Evolutionary conservation across 805 yeast species (phyloP), one percentile per base, ranked within the genome.

Genomic region (Candida nemodendra): DNA sequence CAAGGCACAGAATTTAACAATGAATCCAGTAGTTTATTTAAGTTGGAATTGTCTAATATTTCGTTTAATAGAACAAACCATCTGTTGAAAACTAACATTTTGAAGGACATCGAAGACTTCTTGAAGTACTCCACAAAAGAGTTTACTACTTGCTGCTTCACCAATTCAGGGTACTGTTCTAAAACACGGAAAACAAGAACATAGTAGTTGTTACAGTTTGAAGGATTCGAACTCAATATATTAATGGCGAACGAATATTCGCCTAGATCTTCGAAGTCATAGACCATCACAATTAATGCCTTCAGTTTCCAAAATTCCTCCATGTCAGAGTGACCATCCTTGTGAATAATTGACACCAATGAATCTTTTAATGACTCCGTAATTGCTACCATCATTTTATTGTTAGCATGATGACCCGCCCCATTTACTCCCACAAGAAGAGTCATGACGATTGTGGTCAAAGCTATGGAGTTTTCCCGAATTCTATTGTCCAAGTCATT

Each of bases 41-140:
- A 47, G 5, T 65, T 56, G 0, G 58, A 51, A 11, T 30, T 30
- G 7, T 50, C 57, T 27, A 47, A 73, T 65, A 31, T 60, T 45
- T 5, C 41, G 32, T 47, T 75, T 64, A 27, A 71, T 38, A 81
- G 41, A 1, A 80, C 72, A 27, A 70, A 50, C 88, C 88, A 83
- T 49, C 86, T 73, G 8, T 50, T 45, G 35, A 79, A 67, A 0
- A 68, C 36, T 11, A 51, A 38, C 24, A 41, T 19, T 7, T 64
- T 37, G 34, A 57, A 42, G 1, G 38, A 36, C 1, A 16, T 5
- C 1, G 38, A 14, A 2, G 54, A 31, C 5, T 34, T 43, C 13
- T 42, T 33, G 11, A 61, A 48, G 38, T 45, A 59, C 5, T 41
- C 34, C n/a, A 66, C 32, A 34, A 68, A 65, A 2, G 41, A 36